A percentile compares a stretch with the other conserved stretches of the same genome.
Conservation (phyloP, 2,329 filamentous ascomycete species). For the Dactylellina leptospora region DNA sequence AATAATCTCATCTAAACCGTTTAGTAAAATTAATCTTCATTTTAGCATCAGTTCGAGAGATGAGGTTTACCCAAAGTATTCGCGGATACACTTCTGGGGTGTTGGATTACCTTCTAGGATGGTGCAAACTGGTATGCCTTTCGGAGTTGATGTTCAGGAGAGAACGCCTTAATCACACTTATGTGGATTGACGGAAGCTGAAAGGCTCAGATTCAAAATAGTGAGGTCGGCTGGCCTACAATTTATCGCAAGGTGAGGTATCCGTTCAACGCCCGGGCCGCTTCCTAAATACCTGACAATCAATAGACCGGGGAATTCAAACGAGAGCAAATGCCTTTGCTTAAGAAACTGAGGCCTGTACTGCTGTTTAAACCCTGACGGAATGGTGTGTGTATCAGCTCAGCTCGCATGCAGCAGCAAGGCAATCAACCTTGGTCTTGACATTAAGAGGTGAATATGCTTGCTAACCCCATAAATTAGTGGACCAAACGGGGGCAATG, state of each 20-base stretch:
- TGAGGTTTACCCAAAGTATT: too few relatives aligned
- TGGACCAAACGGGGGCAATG: constrained; percentile 60
- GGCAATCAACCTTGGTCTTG: too few relatives aligned
- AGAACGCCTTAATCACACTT: not conserved
- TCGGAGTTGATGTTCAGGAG: too few relatives aligned
- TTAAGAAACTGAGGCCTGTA: constrained; percentile 62
- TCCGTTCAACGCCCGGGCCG: not conserved
- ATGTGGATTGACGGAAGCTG: not conserved
- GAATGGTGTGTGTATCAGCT: constrained; percentile 58
- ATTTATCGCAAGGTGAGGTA: constrained; percentile 57
- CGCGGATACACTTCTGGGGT: not conserved
- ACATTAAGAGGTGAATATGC: not conserved
- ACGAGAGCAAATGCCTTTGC: constrained; percentile 61
- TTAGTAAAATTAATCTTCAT: too few relatives aligned
- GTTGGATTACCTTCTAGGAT: constrained; percentile 11
- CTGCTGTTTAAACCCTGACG: constrained; percentile 61
- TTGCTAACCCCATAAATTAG: constrained; percentile 15
- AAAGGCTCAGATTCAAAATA: constrained; percentile 55
- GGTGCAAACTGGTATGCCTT: constrained; percentile 11
- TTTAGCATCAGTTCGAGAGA: too few relatives aligned
- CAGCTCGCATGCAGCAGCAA: too few relatives aligned
- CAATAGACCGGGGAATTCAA: constrained; percentile 58
- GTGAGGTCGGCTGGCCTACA: constrained; percentile 59
- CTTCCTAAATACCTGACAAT: not conserved
- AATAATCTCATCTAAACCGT: too few relatives aligned